A percentile compares a stretch with the other conserved stretches of the same genome.
phyloP scores from a whole-genome alignment of 2,329 filamentous ascomycete species.

The Trichoderma sp. region DNA sequence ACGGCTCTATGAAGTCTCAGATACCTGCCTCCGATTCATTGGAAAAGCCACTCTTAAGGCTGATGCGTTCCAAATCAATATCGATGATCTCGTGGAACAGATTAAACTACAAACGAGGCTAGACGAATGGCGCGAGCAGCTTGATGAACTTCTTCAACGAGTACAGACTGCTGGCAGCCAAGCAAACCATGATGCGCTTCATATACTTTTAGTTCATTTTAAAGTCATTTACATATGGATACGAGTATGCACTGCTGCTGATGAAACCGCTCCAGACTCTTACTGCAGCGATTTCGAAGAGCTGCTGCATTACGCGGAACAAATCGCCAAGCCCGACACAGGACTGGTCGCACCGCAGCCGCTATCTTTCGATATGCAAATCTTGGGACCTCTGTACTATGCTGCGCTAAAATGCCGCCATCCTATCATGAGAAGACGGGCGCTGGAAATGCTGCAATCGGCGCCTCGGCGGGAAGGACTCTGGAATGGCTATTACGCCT shows the following conservation, averaged over 20 bases:
- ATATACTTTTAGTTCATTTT: not conserved
- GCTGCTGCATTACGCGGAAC: not conserved
- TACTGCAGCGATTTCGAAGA: not conserved
- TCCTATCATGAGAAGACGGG: not conserved
- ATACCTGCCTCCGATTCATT: not conserved
- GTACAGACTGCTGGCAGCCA: not conserved
- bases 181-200: not conserved
- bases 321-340: not conserved
- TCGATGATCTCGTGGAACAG: not conserved
- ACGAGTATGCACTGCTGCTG: not conserved
- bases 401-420: not conserved
- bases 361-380: not conserved
- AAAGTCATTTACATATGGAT: not conserved
- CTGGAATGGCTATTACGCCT: not conserved
- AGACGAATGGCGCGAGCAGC: not conserved
- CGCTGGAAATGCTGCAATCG: not conserved
- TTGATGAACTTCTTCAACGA: not conserved
- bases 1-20: not conserved
- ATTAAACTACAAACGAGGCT: not conserved
- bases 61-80: not conserved
- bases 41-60: not conserved
- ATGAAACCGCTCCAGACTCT: not conserved
- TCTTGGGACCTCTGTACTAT: not conserved
- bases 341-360: not conserved
- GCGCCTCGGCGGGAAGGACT: not conserved